Evolutionary conservation across 139 green algal genomes (phyloP).

Genomic region (Chlorella sp.): DNA sequence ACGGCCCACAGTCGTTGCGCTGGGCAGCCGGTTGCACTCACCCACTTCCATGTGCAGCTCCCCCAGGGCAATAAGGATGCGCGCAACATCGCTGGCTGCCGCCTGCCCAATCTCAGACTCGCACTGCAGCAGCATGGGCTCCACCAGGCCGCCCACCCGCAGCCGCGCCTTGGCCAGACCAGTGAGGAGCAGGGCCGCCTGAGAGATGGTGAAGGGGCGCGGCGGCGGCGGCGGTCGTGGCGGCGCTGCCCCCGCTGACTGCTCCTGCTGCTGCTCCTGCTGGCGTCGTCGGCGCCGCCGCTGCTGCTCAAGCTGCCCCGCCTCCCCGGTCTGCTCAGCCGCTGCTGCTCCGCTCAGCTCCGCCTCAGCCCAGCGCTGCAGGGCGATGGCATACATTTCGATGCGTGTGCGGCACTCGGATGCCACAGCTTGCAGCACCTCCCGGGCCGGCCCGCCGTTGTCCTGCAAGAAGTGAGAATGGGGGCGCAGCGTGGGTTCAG

Average conservation of each 20-base stretch:
- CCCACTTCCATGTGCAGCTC: slow-evolving; percentile 21
- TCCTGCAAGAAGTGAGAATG: no score
- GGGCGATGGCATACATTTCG: not conserved
- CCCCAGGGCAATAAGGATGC: slow-evolving; percentile 25
- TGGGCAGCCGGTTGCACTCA: not conserved
- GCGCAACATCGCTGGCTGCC: not conserved
- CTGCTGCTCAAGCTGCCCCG: not conserved
- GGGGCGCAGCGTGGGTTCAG: no score
- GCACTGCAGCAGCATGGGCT: slow-evolving; percentile 14
- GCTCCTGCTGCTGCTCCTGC: not conserved
- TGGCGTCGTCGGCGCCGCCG: not conserved
- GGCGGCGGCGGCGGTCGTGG: not conserved
- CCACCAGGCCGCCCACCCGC: slow-evolving; percentile 10
- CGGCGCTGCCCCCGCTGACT: not conserved
- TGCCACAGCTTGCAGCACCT: not conserved
- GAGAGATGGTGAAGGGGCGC: not conserved
- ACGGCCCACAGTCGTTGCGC: no score
- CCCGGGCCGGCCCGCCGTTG: not conserved
- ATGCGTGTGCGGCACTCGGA: slow-evolving; percentile 5
- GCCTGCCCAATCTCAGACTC: not conserved
- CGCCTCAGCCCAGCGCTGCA: not conserved
- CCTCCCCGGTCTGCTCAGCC: not conserved
- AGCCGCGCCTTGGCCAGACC: slow-evolving; percentile 15
- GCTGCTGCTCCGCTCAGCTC: not conserved
- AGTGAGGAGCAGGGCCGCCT: slow-evolving; percentile 27